These are phyloP conservation scores for Trichoderma endophyticum DNA, from an alignment of 2,329 filamentous ascomycete genomes.

Conservation along the genomic window DNA sequence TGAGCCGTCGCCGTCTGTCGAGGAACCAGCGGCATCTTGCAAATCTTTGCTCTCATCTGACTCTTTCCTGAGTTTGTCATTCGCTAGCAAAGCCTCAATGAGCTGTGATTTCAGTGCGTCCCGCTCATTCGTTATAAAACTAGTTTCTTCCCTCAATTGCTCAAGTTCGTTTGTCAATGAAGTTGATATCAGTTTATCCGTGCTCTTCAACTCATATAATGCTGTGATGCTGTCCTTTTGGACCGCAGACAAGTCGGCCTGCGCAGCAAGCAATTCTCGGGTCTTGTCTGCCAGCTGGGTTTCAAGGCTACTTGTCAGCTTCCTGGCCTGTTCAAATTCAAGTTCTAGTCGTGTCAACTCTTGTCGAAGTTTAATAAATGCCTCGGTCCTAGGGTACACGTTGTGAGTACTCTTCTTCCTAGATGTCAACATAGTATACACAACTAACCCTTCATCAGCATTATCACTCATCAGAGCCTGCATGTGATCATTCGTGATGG, in stretches of 20 bases:
- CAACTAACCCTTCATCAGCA: constrained; percentile 55
- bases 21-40: constrained; percentile 36
- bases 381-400: constrained; percentile 43
- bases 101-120: constrained; percentile 59
- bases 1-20: constrained; percentile 34
- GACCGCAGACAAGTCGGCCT: constrained; percentile 53
- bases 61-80: constrained; percentile 57
- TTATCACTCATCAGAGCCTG: constrained; percentile 51
- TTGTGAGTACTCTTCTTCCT: constrained; percentile 26
- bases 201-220: constrained; percentile 56
- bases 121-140: constrained; percentile 47
- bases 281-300: constrained; percentile 51
- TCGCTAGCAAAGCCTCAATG: constrained; percentile 56
- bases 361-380: constrained; percentile 50
- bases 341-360: constrained; percentile 43
- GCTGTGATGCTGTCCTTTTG: constrained; percentile 53
- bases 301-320: constrained; percentile 43
- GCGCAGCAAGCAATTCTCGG: constrained; percentile 52
- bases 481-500: constrained; percentile 56
- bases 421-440: not conserved
- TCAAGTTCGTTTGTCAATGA: constrained; percentile 59
- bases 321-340: constrained; percentile 48
- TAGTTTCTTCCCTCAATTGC: constrained; percentile 50
- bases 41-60: constrained; percentile 46
- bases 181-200: constrained; percentile 56